Base-by-base conservation (phyloP, 306 rosid species). In the Corylus avellana region DNA sequence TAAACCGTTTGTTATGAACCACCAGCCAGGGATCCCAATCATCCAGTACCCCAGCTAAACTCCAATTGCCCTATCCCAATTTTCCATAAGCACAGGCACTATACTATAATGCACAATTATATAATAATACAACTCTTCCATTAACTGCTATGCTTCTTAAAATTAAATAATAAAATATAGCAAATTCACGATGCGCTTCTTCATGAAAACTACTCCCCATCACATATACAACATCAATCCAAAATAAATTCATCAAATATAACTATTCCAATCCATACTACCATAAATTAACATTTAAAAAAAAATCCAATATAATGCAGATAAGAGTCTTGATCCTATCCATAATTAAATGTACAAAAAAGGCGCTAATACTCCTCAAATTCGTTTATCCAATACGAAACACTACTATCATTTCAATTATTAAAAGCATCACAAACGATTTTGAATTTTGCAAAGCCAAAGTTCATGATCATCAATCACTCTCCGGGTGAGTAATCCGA, bases 401-500 rank as follows among this genome's bases (percentile, higher is more conserved):
- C 64, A 44, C 50, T 67, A 44, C 50, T 67, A 42, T 67, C 25
- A 59, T 10, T 10, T 14, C 25, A 59, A 25, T 9, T 17, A 18
- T 67, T 47, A 42, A 67, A 67, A 67, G 14, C 72, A n/a, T 67
- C 12, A 9, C 29, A 17, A 67, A 18, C n/a, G n/a, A n/a, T 18
- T 9, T 66, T 37, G 46, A 42, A 4, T 37, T 18, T 39, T 17
- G 46, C 29, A 1, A 67, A 39, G 63, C 25, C 37, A 70, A 7
- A 20, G 37, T 50, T 71, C 42, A 13, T 14, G 75, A 80, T 77
- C 57, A 72, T 72, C 25, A 72, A 80, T 78, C 57, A 74, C 72
- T 44, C 84, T 55, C 47, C 86, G 0, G 78, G 69, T 12, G 44
- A 82, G 72, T 67, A 84, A 27, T 75, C 80, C 73, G 42, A 32